Evolutionary conservation across 495 filamentous ascomycete genomes (phyloP).

Genomic region (Geoglossum glabrum): DNA sequence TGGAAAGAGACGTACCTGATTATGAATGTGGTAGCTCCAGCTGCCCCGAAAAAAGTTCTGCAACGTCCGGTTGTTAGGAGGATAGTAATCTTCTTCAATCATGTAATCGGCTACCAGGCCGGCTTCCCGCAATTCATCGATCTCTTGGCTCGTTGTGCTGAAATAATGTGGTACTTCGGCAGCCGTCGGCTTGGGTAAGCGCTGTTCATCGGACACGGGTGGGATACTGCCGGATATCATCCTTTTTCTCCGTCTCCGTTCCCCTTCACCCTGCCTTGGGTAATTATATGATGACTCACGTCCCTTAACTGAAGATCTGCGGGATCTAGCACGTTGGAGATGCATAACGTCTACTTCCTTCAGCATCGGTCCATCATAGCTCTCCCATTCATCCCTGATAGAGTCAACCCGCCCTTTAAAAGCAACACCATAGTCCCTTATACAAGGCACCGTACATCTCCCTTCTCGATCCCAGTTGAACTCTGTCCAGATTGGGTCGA

Average conservation of each 20-base stretch:
- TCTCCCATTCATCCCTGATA: slow-evolving; percentile 30
- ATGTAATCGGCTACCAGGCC: slow-evolving; percentile 20
- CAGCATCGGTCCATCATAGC: slow-evolving; percentile 19
- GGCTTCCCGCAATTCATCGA: slow-evolving; percentile 17
- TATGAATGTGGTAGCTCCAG: slow-evolving; percentile 39
- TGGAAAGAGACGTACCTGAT: slow-evolving; percentile 22
- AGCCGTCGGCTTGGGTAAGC: neutral
- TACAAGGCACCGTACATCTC: slow-evolving; percentile 31
- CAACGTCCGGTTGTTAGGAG: slow-evolving; percentile 32
- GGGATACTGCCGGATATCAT: neutral
- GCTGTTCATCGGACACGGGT: neutral
- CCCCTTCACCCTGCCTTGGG: neutral
- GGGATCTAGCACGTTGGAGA: neutral
- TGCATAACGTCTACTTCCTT: neutral
- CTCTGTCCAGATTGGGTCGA: slow-evolving; percentile 39
- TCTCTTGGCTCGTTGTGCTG: slow-evolving; percentile 13
- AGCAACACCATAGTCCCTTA: slow-evolving; percentile 29
- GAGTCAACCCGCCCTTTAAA: slow-evolving; percentile 25
- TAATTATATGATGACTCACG: neutral
- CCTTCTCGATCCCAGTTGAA: slow-evolving; percentile 32
- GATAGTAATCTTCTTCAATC: slow-evolving; percentile 26
- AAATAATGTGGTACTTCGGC: slow-evolving; percentile 13
- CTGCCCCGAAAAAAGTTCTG: slow-evolving; percentile 35
- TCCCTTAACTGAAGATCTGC: neutral
- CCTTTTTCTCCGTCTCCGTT: neutral